A percentile compares a stretch with the other conserved stretches of the same genome.
Evolutionary conservation across 148 eudicot genomes (phyloP).

Genomic region (Camellia japonica): DNA sequence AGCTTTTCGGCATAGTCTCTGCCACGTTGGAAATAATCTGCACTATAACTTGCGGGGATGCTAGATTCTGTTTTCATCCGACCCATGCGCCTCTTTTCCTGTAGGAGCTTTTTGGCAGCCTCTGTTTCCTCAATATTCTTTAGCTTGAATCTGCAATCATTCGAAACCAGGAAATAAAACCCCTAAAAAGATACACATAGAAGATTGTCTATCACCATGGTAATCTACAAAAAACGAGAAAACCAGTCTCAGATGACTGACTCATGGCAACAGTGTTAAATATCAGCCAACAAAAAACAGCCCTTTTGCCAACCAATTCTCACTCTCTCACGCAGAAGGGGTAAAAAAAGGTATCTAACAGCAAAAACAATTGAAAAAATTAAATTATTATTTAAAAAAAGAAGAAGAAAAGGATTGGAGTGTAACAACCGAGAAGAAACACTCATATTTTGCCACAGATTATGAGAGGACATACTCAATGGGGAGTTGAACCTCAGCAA

Average conservation of each 20-base stretch:
- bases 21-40: conserved; percentile 90
- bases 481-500: conserved; percentile 96
- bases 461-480: conserved; percentile 62
- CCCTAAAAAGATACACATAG: neutral
- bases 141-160: conserved; percentile 71
- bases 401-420: neutral
- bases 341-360: neutral
- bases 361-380: neutral
- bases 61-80: conserved; percentile 60
- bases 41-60: conserved; percentile 77
- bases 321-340: neutral
- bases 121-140: conserved; percentile 96
- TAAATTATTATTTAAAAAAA: neutral
- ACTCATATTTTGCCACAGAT: neutral
- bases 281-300: neutral
- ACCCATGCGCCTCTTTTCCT: conserved; percentile 82
- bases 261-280: conserved; percentile 7
- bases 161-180: neutral
- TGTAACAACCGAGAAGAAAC: neutral
- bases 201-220: neutral
- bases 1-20: conserved; percentile 94
- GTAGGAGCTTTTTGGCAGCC: conserved; percentile 93
- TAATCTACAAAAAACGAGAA: neutral
- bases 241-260: neutral
- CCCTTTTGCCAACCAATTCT: neutral